A percentile compares a stretch with the other conserved stretches of the same genome.
phyloP scores from a whole-genome alignment of 2,329 filamentous ascomycete species.

The Aspergillus latus region DNA sequence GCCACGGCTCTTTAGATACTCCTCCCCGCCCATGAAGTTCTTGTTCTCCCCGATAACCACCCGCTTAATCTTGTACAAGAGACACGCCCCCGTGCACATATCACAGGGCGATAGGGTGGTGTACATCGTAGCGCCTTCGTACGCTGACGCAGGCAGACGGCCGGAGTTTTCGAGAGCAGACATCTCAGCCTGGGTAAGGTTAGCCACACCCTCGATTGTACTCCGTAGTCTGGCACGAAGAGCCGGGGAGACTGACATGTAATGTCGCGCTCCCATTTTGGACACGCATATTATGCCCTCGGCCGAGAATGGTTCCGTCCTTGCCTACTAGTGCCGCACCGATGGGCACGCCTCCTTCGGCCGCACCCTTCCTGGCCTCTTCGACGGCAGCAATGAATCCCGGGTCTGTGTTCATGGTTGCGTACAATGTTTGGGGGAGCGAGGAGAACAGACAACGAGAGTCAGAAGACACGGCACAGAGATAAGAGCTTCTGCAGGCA shows the following conservation, averaged over 20 bases:
- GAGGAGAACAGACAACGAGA: not conserved
- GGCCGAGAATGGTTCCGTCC: constrained; percentile 68
- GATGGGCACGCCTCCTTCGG: constrained; percentile 60
- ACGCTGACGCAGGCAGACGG: constrained; percentile 66
- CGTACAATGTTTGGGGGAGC: not conserved
- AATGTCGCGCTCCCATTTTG: constrained; percentile 70
- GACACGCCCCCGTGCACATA: constrained; percentile 77
- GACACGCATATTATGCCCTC: constrained; percentile 73
- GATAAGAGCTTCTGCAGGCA: constrained; percentile 3
- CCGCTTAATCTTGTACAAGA: constrained; percentile 71
- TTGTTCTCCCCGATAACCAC: constrained; percentile 78
- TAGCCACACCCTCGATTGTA: not conserved
- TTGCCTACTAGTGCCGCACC: constrained; percentile 65
- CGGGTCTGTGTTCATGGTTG: constrained; percentile 41
- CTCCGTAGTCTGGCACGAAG: not conserved
- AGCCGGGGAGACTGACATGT: constrained; percentile 56
- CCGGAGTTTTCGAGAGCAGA: constrained; percentile 73
- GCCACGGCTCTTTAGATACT: constrained; percentile 65
- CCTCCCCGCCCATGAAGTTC: constrained; percentile 71
- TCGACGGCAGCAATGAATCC: constrained; percentile 60
- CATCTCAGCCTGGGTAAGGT: constrained; percentile 63
- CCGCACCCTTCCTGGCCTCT: constrained; percentile 55
- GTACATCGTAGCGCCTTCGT: constrained; percentile 76
- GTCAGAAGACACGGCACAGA: not conserved
- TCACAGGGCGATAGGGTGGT: constrained; percentile 77